Evolutionary conservation across 2,329 filamentous ascomycete species (phyloP).

Genomic region (Pestalotiopsis sp.): DNA sequence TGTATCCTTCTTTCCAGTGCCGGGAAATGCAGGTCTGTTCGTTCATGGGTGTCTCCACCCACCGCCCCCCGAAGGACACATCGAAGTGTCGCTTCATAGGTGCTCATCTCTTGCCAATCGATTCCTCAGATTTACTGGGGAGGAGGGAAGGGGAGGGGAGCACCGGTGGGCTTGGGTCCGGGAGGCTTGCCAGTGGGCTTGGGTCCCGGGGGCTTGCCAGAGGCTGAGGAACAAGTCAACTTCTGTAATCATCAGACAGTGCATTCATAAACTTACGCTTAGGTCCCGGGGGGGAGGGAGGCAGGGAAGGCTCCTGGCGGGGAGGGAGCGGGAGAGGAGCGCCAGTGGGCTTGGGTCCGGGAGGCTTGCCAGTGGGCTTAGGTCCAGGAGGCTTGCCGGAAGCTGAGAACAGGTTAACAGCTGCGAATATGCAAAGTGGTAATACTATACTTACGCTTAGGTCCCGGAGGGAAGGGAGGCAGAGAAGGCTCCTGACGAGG

Average conservation of each 20-base stretch:
- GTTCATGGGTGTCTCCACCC: not conserved
- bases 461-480: not conserved
- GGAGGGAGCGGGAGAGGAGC: not conserved
- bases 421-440: not conserved
- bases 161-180: slow-evolving; percentile 6
- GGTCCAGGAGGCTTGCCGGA: not conserved
- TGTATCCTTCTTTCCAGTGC: not conserved
- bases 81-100: not conserved
- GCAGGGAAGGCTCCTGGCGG: not conserved
- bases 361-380: slow-evolving; percentile 7
- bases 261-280: not conserved
- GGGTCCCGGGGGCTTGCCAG: not conserved
- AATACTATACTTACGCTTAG: not conserved
- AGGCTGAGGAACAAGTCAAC: not conserved
- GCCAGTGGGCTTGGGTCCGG: slow-evolving; percentile 2
- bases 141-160: not conserved
- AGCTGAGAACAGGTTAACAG: not conserved
- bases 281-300: not conserved
- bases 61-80: not conserved
- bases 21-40: slow-evolving; percentile 7
- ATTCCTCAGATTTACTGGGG: not conserved
- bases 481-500: not conserved
- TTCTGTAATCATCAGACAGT: not conserved
- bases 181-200: slow-evolving; percentile 6
- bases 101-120: not conserved